phyloP scores from a whole-genome alignment of 441 rosid species.

The Populus tomentosa region DNA sequence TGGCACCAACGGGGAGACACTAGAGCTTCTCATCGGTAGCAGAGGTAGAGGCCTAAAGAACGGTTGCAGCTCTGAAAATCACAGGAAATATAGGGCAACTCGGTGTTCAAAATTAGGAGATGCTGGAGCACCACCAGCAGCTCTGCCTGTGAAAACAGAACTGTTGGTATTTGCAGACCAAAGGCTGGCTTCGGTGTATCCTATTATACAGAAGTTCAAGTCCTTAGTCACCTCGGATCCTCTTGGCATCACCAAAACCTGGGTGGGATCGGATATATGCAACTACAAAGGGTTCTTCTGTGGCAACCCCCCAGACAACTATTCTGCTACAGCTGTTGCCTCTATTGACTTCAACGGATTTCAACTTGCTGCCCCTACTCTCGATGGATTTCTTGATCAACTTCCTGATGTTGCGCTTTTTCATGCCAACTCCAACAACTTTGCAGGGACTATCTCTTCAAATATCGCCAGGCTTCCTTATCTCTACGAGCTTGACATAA shows the following conservation, averaged over 20 bases:
- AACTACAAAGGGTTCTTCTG: conserved; percentile 76
- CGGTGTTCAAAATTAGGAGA: conserved; percentile 18
- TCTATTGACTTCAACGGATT: conserved; percentile 88
- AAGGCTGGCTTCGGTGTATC: conserved; percentile 64
- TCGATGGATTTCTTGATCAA: conserved; percentile 70
- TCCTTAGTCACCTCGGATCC: conserved; percentile 69
- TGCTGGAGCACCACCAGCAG: conserved; percentile 14
- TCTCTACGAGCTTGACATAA: conserved; percentile 79
- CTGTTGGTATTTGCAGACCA: conserved; percentile 47
- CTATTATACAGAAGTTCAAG: conserved; percentile 74
- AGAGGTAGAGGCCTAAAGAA: neutral
- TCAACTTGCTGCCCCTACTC: conserved; percentile 60
- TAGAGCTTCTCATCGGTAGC: conserved; percentile 10
- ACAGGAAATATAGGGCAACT: conserved; percentile 3
- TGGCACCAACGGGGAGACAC: conserved; percentile 13
- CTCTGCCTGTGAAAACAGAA: conserved; percentile 20
- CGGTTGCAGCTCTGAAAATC: conserved; percentile 22
- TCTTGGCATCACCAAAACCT: conserved; percentile 56
- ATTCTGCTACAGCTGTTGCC: conserved; percentile 63
- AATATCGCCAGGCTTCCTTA: conserved; percentile 56
- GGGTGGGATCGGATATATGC: conserved; percentile 74
- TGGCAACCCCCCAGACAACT: conserved; percentile 73
- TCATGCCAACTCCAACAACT: conserved; percentile 85
- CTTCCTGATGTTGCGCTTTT: conserved; percentile 73
- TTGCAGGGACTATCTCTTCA: conserved; percentile 53